Conservation (phyloP, 441 rosid species). For the Theobroma grandiflorum region DNA sequence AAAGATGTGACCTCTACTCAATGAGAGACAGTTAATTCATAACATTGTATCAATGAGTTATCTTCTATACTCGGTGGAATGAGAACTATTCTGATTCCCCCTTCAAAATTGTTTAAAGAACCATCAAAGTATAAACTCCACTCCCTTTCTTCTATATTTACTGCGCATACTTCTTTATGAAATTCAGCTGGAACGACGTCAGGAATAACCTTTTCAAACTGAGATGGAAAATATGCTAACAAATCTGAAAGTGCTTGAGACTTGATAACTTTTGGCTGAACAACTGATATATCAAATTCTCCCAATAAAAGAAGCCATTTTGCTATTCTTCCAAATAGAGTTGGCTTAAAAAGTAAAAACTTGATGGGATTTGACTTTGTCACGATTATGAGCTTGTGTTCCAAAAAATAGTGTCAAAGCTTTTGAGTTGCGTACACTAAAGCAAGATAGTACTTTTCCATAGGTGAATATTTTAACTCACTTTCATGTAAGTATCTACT, state of each 20-base stretch:
- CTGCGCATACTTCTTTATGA: not conserved
- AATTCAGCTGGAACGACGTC: too few relatives aligned
- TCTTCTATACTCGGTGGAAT: not conserved
- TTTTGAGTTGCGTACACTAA: not conserved
- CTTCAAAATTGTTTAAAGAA: too few relatives aligned
- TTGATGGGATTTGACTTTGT: not conserved
- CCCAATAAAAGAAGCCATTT: not conserved
- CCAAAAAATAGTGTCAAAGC: not conserved
- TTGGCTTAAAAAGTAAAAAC: not conserved
- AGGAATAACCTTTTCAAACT: rapidly evolving
- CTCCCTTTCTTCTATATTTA: not conserved
- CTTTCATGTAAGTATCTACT: not conserved
- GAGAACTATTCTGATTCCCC: not conserved
- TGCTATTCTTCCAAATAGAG: not conserved
- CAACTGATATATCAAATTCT: too few relatives aligned
- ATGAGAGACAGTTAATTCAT: too few relatives aligned
- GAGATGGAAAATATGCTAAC: not conserved
- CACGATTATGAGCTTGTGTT: too few relatives aligned
- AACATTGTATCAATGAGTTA: too few relatives aligned
- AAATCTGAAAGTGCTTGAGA: not conserved
- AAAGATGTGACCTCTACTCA: not conserved
- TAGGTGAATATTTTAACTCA: not conserved
- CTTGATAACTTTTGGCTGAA: not conserved
- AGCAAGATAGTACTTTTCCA: not conserved
- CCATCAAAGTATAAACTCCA: not conserved